Conservation (phyloP, 257 asterid genomes). For the Dorcoceras hygrometricum region DNA sequence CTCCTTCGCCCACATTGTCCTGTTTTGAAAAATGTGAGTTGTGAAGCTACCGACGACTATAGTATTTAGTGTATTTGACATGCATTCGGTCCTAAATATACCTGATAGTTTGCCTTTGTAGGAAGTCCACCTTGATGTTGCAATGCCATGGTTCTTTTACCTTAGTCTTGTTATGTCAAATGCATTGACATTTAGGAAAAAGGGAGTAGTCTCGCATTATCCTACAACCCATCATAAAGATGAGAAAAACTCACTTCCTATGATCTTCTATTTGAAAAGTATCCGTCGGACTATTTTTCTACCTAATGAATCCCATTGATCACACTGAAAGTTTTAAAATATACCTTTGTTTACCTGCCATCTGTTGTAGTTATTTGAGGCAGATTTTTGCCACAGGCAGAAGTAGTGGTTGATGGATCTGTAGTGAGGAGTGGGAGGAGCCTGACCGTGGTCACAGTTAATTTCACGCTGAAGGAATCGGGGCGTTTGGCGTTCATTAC, state of each 20-base stretch:
- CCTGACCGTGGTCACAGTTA: constrained; percentile 58
- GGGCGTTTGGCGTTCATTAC: constrained; percentile 51
- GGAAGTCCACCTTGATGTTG: too few relatives aligned
- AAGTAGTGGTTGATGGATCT: constrained; percentile 54
- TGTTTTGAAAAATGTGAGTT: background rate
- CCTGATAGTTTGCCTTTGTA: too few relatives aligned
- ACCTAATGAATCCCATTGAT: background rate
- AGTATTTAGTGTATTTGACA: too few relatives aligned
- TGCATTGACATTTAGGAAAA: background rate
- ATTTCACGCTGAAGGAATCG: constrained; percentile 57
- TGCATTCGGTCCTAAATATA: too few relatives aligned
- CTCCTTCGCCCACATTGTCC: background rate
- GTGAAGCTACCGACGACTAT: background rate
- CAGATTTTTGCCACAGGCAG: constrained; percentile 46
- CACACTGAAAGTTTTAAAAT: background rate
- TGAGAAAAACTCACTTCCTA: too few relatives aligned
- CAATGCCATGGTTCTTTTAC: background rate
- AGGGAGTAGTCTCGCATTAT: too few relatives aligned
- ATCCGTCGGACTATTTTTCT: background rate
- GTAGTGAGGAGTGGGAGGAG: constrained; percentile 81
- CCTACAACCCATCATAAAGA: too few relatives aligned
- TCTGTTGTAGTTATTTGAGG: background rate
- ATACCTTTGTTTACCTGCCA: background rate
- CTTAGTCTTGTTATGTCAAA: background rate
- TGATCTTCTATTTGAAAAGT: too few relatives aligned